Conservation (phyloP, 805 yeast species). For the Myxozyma melibiosi region DNA sequence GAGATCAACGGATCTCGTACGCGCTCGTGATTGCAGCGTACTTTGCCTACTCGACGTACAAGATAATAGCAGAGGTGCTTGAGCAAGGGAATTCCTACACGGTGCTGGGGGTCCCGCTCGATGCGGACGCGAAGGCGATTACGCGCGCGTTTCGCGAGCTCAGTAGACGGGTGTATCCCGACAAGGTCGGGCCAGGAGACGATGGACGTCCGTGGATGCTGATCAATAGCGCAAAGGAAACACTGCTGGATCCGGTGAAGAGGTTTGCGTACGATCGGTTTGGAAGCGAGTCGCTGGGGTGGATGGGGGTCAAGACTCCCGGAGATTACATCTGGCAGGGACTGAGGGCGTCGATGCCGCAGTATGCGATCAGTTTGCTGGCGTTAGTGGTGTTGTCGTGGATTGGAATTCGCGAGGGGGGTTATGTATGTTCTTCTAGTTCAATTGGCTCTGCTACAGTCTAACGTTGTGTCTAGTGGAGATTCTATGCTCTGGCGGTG, state of each 20-base stretch:
- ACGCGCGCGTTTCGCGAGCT: constrained; percentile 34
- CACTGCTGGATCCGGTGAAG: constrained; percentile 71
- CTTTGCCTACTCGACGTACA: constrained; percentile 32
- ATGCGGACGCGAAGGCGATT: constrained; percentile 32
- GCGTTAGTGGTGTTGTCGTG: constrained; percentile 28
- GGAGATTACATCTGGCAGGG: constrained; percentile 18
- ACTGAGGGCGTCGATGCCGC: constrained; percentile 6
- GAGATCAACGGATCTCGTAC: constrained; percentile 26
- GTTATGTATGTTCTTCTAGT: constrained; percentile 19
- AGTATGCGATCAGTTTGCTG: constrained; percentile 28
- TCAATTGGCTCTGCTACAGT: not conserved
- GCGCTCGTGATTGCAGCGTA: constrained; percentile 31
- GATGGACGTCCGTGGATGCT: constrained; percentile 47
- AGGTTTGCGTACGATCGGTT: constrained; percentile 81
- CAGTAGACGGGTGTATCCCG: constrained; percentile 42
- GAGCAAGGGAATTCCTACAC: constrained; percentile 33
- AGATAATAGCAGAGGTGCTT: constrained; percentile 31
- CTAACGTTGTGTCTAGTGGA: constrained; percentile 33
- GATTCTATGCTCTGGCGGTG: constrained; percentile 31
- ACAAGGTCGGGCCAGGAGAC: constrained; percentile 36
- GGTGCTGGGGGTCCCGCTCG: constrained; percentile 32
- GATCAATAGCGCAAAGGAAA: constrained; percentile 74
- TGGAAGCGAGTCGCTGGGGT: constrained; percentile 79
- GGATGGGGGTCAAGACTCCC: constrained; percentile 19
- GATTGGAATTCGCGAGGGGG: constrained; percentile 30